Conservation (phyloP, 768 basidiomycete genomes). For the Podaxis sp. region DNA sequence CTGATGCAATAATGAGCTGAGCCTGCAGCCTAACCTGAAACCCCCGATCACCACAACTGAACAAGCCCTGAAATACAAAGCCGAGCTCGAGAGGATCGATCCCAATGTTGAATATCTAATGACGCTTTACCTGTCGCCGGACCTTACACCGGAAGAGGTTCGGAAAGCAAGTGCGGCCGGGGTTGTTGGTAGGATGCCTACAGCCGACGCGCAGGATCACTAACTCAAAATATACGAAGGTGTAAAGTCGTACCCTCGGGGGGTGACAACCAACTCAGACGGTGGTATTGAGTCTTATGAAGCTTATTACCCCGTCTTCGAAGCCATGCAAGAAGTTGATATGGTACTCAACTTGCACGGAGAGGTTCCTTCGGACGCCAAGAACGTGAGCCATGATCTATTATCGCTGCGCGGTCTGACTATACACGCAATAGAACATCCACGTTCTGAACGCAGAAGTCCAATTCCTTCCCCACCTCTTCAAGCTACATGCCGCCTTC, state of each 20-base stretch:
- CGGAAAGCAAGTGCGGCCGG: constrained; percentile 85
- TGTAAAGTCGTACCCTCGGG: constrained; percentile 96
- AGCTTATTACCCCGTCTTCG: constrained; percentile 89
- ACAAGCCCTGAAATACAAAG: constrained; percentile 79
- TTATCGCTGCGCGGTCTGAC: constrained; percentile 23
- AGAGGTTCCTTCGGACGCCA: constrained; percentile 88
- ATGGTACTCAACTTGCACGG: constrained; percentile 98
- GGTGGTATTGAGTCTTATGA: constrained; percentile 96
- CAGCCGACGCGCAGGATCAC: not conserved
- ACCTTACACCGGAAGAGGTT: constrained; percentile 89
- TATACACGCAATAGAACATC: constrained; percentile 56
- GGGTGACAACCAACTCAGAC: constrained; percentile 96
- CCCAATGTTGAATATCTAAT: constrained; percentile 85
- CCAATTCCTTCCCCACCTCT: constrained; percentile 84
- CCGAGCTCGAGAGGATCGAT: constrained; percentile 71
- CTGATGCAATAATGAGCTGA: constrained; percentile 14
- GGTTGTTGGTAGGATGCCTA: constrained; percentile 50
- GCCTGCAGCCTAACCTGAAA: constrained; percentile 80
- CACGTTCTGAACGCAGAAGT: constrained; percentile 94
- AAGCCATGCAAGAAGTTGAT: constrained; percentile 88
- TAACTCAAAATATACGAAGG: constrained; percentile 33
- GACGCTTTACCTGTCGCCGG: constrained; percentile 93
- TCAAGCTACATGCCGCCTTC: constrained; percentile 77
- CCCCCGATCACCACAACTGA: constrained; percentile 86
- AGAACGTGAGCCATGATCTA: not conserved